phyloP scores from a whole-genome alignment of 202 grass and related monocot genomes.

The Musa balbisiana region DNA sequence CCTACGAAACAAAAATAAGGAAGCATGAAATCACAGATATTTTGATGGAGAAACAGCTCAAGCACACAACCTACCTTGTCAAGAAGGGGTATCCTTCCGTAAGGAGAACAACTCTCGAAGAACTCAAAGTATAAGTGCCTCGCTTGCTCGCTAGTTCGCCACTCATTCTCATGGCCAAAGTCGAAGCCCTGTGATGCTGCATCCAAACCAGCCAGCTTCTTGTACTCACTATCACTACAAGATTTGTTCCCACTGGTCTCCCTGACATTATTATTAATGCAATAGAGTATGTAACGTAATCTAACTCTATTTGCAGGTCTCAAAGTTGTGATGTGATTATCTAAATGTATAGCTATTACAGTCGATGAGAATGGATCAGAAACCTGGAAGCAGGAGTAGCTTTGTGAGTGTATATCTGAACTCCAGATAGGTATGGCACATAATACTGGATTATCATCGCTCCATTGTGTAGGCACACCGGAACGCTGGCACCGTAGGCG shows the following conservation, averaged over 20 bases:
- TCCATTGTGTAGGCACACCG: constrained; percentile 22
- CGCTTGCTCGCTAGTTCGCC: not conserved
- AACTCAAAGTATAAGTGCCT: constrained; percentile 45
- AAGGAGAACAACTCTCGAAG: constrained; percentile 43
- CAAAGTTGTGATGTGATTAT: not conserved
- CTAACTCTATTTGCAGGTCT: not conserved
- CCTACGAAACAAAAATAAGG: constrained; percentile 16
- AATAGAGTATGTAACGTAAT: not conserved
- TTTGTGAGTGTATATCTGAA: constrained; percentile 44
- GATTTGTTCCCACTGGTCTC: not conserved
- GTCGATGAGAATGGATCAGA: not conserved
- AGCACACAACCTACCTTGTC: constrained; percentile 34
- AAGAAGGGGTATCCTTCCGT: constrained; percentile 41
- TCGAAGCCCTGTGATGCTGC: not conserved
- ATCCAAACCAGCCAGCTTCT: not conserved
- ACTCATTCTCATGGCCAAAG: not conserved
- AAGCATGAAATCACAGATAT: not conserved
- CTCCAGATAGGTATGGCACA: constrained; percentile 56
- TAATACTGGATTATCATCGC: constrained; percentile 48
- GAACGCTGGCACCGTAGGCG: constrained; percentile 46
- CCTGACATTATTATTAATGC: not conserved
- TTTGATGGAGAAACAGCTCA: not conserved
- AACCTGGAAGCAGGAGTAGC: constrained; percentile 11
- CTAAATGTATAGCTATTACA: not conserved
- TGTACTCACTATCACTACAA: not conserved